Conservation (phyloP, 768 basidiomycete species). For the Paxillus involutus region DNA sequence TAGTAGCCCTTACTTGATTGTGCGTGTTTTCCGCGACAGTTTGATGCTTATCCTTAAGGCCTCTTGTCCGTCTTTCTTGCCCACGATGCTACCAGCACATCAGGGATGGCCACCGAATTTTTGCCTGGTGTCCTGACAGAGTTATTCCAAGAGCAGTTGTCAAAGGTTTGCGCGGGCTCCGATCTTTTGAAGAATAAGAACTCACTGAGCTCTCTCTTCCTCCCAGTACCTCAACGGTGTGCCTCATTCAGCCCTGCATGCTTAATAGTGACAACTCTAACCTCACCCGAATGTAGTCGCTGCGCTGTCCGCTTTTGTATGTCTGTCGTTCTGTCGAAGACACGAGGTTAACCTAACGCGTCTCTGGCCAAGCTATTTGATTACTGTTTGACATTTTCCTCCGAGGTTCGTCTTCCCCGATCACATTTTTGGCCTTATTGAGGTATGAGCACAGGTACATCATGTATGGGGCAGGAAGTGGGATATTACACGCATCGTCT, state of each 20-base stretch:
- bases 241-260: neutral
- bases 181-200: neutral
- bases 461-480: conserved; percentile 26
- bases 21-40: no score
- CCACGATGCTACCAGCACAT: neutral
- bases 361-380: conserved; percentile 12
- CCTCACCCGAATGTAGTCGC: conserved; percentile 10
- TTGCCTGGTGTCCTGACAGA: conserved; percentile 4
- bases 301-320: conserved; percentile 16
- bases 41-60: no score
- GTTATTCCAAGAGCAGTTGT: conserved; percentile 17
- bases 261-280: neutral
- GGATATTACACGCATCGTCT: conserved; percentile 21
- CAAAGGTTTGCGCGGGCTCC: conserved; percentile 13
- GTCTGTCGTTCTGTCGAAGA: no score
- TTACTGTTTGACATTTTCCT: conserved; percentile 21
- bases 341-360: neutral
- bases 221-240: conserved; percentile 18
- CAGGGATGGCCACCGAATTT: conserved; percentile 5
- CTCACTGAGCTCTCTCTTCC: neutral
- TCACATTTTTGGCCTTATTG: neutral
- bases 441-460: conserved; percentile 13
- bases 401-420: conserved; percentile 14
- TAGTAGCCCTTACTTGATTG: no score
- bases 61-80: no score